These are phyloP conservation scores for Salmacisia buchloeana DNA, from an alignment of 1,284 basidiomycete species.

Conservation along the genomic window DNA sequence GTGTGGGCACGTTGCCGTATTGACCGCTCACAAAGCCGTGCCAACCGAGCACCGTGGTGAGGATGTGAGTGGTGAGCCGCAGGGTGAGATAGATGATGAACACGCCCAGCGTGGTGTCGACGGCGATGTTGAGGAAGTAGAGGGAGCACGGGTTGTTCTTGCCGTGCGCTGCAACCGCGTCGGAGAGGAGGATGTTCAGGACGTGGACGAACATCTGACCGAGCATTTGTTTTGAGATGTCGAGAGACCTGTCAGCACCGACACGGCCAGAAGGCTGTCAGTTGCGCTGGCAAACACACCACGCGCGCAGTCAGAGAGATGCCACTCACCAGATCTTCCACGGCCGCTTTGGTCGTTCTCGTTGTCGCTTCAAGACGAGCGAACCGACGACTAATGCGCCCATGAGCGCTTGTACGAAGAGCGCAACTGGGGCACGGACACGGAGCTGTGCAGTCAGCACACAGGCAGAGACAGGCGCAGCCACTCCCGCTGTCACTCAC, in stretches of 20 bases:
- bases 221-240: conserved; percentile 66
- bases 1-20: conserved; percentile 60
- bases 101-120: conserved; percentile 91
- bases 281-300: not conserved
- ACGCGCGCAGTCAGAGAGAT: not conserved
- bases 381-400: conserved; percentile 79
- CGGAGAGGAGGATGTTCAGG: conserved; percentile 65
- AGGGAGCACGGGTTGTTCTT: conserved; percentile 42
- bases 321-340: conserved; percentile 78
- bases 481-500: conserved; percentile 7
- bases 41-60: conserved; percentile 63
- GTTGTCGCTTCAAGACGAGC: conserved; percentile 78
- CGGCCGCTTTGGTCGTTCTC: conserved; percentile 74
- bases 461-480: not conserved
- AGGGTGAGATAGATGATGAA: conserved; percentile 74
- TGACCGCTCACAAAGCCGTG: conserved; percentile 79
- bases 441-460: not conserved
- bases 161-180: conserved; percentile 23
- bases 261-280: not conserved
- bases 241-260: conserved; percentile 16
- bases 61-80: conserved; percentile 64
- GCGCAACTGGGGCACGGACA: conserved; percentile 8
- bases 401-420: conserved; percentile 69
- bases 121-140: conserved; percentile 88
- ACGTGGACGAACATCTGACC: conserved; percentile 87